Conservation (phyloP, 2,329 filamentous ascomycete genomes). For the Paecilomyces sp. region DNA sequence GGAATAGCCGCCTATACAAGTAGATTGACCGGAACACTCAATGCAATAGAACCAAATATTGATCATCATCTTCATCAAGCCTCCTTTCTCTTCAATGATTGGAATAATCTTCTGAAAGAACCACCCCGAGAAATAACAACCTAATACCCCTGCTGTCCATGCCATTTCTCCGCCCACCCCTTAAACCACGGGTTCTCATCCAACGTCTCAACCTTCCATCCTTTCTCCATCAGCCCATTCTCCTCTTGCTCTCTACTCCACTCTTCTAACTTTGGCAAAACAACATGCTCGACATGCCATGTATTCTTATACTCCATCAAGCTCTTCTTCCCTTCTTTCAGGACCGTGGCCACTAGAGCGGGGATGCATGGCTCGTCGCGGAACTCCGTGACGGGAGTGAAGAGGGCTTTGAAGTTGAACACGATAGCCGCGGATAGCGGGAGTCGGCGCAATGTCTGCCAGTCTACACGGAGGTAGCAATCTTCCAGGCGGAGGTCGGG, state of each 20-base stretch:
- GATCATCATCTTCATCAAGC: neutral
- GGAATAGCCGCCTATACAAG: neutral
- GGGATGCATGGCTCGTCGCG: conserved; percentile 67
- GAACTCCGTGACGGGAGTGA: conserved; percentile 66
- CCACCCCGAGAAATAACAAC: neutral
- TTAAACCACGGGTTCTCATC: conserved; percentile 70
- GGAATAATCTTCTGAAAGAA: no score
- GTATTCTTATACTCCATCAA: conserved; percentile 77
- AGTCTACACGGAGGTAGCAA: conserved; percentile 69
- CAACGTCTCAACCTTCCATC: conserved; percentile 63
- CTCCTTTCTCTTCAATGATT: neutral
- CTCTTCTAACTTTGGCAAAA: conserved; percentile 55
- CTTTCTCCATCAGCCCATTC: conserved; percentile 50
- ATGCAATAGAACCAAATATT: neutral
- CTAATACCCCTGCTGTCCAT: conserved; percentile 54
- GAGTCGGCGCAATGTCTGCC: conserved; percentile 76
- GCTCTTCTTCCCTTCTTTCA: conserved; percentile 63
- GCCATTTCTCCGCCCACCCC: conserved; percentile 72
- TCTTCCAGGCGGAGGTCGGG: conserved; percentile 50
- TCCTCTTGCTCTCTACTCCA: conserved; percentile 62
- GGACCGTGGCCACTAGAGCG: conserved; percentile 57
- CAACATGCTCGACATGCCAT: conserved; percentile 70
- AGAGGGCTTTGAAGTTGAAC: conserved; percentile 85
- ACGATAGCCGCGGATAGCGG: conserved; percentile 69
- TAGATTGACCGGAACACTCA: neutral